phyloP scores from a whole-genome alignment of 148 eudicot genomes.

The Diospyros lotus region DNA sequence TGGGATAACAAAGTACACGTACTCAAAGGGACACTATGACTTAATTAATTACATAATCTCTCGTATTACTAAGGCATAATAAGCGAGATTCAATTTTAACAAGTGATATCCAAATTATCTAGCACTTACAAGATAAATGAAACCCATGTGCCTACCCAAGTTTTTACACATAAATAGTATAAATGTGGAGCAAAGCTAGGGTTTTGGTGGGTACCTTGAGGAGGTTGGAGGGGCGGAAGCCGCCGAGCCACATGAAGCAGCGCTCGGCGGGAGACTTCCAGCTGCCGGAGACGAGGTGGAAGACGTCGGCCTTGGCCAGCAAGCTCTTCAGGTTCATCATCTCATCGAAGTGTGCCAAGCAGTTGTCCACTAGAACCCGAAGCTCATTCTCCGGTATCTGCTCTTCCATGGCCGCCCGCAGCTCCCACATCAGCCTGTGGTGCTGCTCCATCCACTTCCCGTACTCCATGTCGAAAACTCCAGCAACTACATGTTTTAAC shows the following conservation, averaged over 20 bases:
- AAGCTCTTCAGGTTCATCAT: constrained; percentile 67
- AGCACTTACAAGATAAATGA: no score
- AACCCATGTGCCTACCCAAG: no score
- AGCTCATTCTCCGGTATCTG: constrained; percentile 82
- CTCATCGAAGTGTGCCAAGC: constrained; percentile 67
- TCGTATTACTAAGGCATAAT: no score
- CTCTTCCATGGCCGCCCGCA: constrained; percentile 77
- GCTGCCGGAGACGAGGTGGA: constrained; percentile 79
- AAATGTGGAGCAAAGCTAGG: not conserved
- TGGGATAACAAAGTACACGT: constrained; percentile 16
- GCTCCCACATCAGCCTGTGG: constrained; percentile 73
- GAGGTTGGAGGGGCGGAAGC: constrained; percentile 80
- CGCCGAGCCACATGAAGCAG: constrained; percentile 97
- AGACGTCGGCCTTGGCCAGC: constrained; percentile 66
- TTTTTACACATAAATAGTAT: no score
- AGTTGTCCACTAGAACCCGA: constrained; percentile 66
- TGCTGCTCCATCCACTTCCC: constrained; percentile 92
- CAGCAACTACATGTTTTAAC: constrained; percentile 29
- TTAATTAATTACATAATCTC: no score
- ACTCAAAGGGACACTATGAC: not conserved
- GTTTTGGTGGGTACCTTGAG: constrained; percentile 55
- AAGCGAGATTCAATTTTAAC: no score
- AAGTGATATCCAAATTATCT: no score
- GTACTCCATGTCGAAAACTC: constrained; percentile 83
- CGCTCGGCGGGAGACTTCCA: constrained; percentile 98